phyloP scores from a whole-genome alignment of 495 filamentous ascomycete species.

The Podospora pseudocomata region DNA sequence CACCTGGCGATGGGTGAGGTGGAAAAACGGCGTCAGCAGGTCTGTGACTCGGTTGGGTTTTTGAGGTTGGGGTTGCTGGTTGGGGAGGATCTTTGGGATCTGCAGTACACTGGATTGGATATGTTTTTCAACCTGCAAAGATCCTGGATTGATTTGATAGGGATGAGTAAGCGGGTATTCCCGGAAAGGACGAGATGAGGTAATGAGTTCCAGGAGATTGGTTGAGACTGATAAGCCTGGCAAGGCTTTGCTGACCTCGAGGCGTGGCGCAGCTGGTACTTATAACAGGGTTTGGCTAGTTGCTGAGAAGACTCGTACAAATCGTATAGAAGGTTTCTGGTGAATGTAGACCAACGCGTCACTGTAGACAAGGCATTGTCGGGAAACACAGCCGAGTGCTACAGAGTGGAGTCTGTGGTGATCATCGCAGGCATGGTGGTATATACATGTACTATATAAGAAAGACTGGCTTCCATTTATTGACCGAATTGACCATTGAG shows the following conservation, averaged over 20 bases:
- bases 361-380: no score
- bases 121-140: no score
- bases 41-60: background rate
- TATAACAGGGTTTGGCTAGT: no score
- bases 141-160: no score
- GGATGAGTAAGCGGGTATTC: no score
- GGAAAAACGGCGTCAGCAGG: background rate
- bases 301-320: background rate
- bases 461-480: background rate
- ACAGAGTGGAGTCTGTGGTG: background rate
- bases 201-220: no score
- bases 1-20: background rate
- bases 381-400: background rate
- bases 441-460: background rate
- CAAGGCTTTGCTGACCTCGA: no score
- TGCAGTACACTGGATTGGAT: no score
- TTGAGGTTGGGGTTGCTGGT: background rate
- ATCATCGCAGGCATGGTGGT: background rate
- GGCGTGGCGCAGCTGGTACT: no score
- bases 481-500: background rate
- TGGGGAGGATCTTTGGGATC: no score
- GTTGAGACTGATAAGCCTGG: no score
- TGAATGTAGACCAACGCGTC: background rate
- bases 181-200: no score
- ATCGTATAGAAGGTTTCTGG: background rate